These are phyloP conservation scores for Suillus lakei DNA, from an alignment of 768 basidiomycete genomes.

Conservation along the genomic window DNA sequence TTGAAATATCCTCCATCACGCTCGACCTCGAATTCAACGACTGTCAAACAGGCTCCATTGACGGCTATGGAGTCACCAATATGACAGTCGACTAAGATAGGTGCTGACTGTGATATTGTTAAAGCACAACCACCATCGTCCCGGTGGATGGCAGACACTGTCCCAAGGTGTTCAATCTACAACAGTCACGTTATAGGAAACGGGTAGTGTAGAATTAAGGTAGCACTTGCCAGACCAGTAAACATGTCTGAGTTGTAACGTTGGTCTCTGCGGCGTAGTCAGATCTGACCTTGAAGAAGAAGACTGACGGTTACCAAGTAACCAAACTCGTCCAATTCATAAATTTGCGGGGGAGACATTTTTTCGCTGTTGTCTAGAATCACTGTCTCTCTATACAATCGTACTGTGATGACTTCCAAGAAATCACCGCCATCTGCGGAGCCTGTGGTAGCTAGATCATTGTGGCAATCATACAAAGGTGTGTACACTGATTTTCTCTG, in stretches of 20 bases:
- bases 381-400: neutral
- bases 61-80: constrained; percentile 95
- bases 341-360: neutral
- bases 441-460: constrained; percentile 22
- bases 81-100: constrained; percentile 86
- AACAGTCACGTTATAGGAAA: constrained; percentile 13
- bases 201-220: neutral
- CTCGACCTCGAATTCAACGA: constrained; percentile 75
- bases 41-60: constrained; percentile 89
- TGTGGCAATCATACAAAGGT: constrained; percentile 54
- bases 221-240: constrained; percentile 70
- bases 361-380: neutral
- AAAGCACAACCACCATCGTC: constrained; percentile 84
- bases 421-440: constrained; percentile 12
- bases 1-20: constrained; percentile 81
- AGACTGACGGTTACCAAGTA: neutral
- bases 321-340: neutral
- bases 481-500: constrained; percentile 11
- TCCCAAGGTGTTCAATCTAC: constrained; percentile 91
- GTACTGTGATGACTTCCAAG: constrained; percentile 3
- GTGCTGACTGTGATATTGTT: constrained; percentile 69
- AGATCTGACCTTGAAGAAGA: neutral
- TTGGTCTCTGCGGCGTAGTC: neutral
- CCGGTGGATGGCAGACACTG: constrained; percentile 62
- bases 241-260: constrained; percentile 54